Conservation (phyloP, 2,329 filamentous ascomycete genomes). For the Fusarium stilboides region DNA sequence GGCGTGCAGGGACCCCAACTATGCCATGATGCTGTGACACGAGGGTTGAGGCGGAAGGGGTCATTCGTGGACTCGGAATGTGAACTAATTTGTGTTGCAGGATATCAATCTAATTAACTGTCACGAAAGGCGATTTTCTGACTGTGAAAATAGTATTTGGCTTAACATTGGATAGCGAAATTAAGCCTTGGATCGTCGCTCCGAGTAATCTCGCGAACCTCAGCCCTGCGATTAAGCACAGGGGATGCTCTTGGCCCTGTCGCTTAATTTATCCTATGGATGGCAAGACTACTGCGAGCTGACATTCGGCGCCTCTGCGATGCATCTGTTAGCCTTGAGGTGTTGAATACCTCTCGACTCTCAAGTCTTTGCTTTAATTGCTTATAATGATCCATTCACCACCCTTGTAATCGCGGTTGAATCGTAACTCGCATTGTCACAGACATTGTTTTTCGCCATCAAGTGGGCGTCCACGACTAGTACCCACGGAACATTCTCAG, state of each 20-base stretch:
- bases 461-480: not conserved
- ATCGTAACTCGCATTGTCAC: too few relatives aligned
- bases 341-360: not conserved
- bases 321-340: slow-evolving; percentile 2
- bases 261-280: slow-evolving; percentile 42
- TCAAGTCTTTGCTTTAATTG: not conserved
- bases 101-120: slow-evolving; percentile 6
- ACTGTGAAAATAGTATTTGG: slow-evolving; percentile 1
- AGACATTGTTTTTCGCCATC: slow-evolving; percentile 1
- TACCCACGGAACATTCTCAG: not conserved
- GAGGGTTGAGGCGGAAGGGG: not conserved
- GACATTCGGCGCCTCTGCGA: slow-evolving; percentile 20
- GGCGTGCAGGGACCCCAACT: slow-evolving; percentile 3
- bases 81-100: not conserved
- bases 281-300: slow-evolving; percentile 13
- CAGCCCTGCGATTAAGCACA: slow-evolving; percentile 38
- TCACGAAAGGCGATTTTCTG: slow-evolving; percentile 3
- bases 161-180: slow-evolving; percentile 1
- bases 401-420: not conserved
- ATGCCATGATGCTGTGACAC: slow-evolving; percentile 3
- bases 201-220: slow-evolving; percentile 24
- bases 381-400: not conserved
- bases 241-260: slow-evolving; percentile 43
- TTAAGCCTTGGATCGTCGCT: slow-evolving; percentile 23
- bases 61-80: slow-evolving; percentile 11